A percentile compares a stretch with the other conserved stretches of the same genome.
Conservation (phyloP, 352 stramenopile species). For the Phytopythium mirpurense region DNA sequence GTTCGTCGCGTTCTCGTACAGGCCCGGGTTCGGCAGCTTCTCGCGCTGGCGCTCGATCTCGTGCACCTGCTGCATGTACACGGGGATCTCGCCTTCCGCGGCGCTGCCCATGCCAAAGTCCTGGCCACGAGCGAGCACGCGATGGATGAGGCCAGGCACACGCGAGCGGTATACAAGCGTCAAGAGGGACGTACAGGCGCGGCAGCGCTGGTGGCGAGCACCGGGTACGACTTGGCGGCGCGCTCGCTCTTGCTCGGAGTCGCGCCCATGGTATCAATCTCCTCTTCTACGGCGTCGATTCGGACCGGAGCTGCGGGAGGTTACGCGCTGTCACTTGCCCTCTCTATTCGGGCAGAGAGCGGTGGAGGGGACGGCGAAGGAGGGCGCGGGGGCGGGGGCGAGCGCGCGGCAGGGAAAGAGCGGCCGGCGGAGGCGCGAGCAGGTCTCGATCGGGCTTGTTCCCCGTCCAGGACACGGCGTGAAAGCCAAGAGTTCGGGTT, state of each 20-base stretch:
- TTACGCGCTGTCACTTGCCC: not conserved
- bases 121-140: not conserved
- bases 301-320: not conserved
- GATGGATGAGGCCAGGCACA: not conserved
- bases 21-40: slow-evolving; percentile 68
- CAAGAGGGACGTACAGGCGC: slow-evolving; percentile 31
- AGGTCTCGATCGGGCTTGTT: not conserved
- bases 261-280: slow-evolving; percentile 38
- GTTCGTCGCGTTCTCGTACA: slow-evolving; percentile 83
- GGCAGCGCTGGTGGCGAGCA: slow-evolving; percentile 61
- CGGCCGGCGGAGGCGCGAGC: not conserved
- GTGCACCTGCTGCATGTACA: slow-evolving; percentile 81
- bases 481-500: too few species aligned
- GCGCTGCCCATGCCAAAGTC: slow-evolving; percentile 7
- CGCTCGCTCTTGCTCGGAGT: slow-evolving; percentile 29
- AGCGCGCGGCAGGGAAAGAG: not conserved
- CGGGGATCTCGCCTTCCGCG: slow-evolving; percentile 42
- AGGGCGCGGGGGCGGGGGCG: not conserved
- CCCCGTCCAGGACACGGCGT: not conserved
- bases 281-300: not conserved
- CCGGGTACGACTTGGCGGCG: slow-evolving; percentile 27
- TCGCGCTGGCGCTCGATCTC: slow-evolving; percentile 73
- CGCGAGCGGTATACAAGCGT: too few species aligned
- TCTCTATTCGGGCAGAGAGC: not conserved
- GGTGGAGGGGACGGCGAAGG: not conserved